Conservation (phyloP, 164 flowering plant species). For the Vitis riparia region DNA sequence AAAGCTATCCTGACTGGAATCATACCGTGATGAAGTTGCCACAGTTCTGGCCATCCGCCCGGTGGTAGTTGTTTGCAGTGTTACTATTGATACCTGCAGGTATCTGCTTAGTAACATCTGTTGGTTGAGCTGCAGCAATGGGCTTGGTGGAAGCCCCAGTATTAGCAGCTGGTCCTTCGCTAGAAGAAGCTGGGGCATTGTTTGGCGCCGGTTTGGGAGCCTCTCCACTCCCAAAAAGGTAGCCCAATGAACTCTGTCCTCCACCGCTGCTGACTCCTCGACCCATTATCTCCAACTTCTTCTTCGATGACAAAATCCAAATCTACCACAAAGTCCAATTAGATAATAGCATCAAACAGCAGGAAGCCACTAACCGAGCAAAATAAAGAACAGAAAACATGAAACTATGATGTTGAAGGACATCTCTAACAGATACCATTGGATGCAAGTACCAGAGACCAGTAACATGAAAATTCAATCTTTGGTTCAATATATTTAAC, state of each 20-base stretch:
- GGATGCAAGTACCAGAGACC: no score
- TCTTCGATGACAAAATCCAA: not conserved
- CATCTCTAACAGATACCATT: not conserved
- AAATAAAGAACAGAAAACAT: not conserved
- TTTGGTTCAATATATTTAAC: no score
- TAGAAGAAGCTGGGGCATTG: no score
- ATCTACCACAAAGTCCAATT: conserved; percentile 1
- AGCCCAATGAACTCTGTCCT: conserved; percentile 83
- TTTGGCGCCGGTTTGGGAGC: conserved; percentile 42
- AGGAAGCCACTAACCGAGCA: not conserved
- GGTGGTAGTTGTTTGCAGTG: conserved; percentile 41
- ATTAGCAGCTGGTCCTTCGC: conserved; percentile 23
- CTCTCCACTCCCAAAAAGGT: conserved; percentile 73
- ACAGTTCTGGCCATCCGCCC: conserved; percentile 62
- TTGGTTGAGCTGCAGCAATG: conserved; percentile 30
- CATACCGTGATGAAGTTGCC: conserved; percentile 60
- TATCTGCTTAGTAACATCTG: conserved; percentile 35
- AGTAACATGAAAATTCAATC: no score
- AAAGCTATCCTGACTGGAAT: not conserved
- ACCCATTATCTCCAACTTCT: conserved; percentile 43
- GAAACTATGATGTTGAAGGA: not conserved
- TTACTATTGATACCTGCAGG: conserved; percentile 49
- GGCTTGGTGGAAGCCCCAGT: conserved; percentile 37
- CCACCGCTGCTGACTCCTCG: conserved; percentile 85
- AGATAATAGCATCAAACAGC: not conserved